A percentile compares a stretch with the other conserved stretches of the same genome.
Evolutionary conservation across 75 land plant species (phyloP).

Genomic region (Isoetes taiwanensis): DNA sequence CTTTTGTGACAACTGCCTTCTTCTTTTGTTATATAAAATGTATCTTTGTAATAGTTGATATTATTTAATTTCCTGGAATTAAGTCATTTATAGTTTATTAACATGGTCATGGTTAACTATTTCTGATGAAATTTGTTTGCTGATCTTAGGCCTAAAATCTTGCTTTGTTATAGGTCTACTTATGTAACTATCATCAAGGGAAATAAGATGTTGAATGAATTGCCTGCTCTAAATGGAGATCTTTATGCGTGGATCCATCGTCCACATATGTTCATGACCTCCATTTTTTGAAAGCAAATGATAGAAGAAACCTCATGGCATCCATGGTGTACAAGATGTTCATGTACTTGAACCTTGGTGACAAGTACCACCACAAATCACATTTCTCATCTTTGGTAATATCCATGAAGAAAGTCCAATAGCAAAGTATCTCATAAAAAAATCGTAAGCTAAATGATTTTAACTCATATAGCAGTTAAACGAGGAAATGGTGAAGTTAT

Average conservation of each 20-base stretch:
- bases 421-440: conserved; percentile 66
- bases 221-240: conserved; percentile 47
- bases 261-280: conserved; percentile 92
- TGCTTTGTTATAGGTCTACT: no score
- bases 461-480: conserved; percentile 96
- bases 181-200: conserved; percentile 83
- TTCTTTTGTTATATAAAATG: no score
- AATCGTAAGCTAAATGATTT: conserved; percentile 71
- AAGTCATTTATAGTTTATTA: no score
- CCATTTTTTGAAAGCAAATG: conserved; percentile 79
- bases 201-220: conserved; percentile 74
- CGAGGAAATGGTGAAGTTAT: conserved; percentile 95
- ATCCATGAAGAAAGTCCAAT: conserved; percentile 93
- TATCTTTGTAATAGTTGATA: no score
- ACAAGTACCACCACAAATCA: conserved; percentile 85
- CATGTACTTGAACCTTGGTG: conserved; percentile 85
- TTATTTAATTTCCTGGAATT: no score
- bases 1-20: no score
- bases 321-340: conserved; percentile 72
- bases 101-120: no score
- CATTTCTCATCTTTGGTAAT: conserved; percentile 85
- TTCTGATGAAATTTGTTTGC: no score
- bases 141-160: no score
- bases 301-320: conserved; percentile 68
- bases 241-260: conserved; percentile 68